These are phyloP conservation scores for Emergomyces pasteurianus DNA, from an alignment of 2,329 filamentous ascomycete genomes.

Conservation along the genomic window DNA sequence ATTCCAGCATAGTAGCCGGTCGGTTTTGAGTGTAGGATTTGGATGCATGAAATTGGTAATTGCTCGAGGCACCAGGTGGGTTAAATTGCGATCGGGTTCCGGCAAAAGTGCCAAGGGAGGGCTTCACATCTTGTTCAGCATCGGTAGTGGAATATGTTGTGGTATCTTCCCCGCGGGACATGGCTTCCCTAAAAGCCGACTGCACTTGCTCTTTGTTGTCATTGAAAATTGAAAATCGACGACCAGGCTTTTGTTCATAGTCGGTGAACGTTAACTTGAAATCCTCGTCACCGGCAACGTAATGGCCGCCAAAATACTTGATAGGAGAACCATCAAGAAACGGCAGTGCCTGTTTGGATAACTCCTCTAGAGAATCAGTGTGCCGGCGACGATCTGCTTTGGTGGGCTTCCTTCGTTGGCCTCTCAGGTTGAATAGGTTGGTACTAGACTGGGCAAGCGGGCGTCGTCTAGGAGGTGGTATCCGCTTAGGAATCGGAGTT, in stretches of 20 bases:
- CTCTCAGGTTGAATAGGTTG: conserved; percentile 19
- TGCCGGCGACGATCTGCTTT: conserved; percentile 7
- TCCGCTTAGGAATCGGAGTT: conserved; percentile 28
- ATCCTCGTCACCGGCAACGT: conserved; percentile 21
- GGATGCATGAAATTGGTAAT: conserved; percentile 10
- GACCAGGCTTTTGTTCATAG: conserved; percentile 19
- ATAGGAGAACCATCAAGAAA: conserved; percentile 13
- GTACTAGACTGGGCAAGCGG: conserved; percentile 21
- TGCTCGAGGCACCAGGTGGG: neutral
- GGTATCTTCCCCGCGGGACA: neutral
- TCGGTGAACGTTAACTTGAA: conserved; percentile 21
- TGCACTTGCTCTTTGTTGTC: conserved; percentile 15
- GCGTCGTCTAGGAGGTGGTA: conserved; percentile 16
- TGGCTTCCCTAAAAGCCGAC: neutral
- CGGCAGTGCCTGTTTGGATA: conserved; percentile 13
- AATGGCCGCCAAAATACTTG: conserved; percentile 12
- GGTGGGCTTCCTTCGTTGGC: conserved; percentile 19
- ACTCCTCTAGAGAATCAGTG: conserved; percentile 5
- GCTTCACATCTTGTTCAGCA: neutral
- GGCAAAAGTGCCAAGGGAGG: neutral
- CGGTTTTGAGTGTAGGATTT: conserved; percentile 8
- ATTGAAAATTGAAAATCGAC: conserved; percentile 26
- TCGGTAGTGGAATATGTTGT: neutral
- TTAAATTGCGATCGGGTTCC: neutral
- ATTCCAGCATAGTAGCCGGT: conserved; percentile 6